phyloP scores from a whole-genome alignment of 2,329 filamentous ascomycete species.

The Fusarium sp. region DNA sequence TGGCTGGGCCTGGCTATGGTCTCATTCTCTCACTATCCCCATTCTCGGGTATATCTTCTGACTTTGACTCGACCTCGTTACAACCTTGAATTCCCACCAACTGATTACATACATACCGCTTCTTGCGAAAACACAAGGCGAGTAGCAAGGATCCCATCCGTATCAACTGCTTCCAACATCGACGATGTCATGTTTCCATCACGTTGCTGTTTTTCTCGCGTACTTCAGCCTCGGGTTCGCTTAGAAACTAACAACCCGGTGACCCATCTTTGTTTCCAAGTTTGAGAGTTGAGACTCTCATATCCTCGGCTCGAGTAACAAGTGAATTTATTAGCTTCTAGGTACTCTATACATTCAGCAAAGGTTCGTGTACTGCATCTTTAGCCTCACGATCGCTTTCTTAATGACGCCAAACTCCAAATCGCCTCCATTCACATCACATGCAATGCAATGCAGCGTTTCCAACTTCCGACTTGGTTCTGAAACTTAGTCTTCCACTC shows the following conservation, averaged over 20 bases:
- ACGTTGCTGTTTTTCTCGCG: not conserved
- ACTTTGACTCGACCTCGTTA: not conserved
- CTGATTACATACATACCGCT: not conserved
- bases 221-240: not conserved
- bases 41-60: not conserved
- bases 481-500: slow-evolving; percentile 34
- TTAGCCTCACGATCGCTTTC: not conserved
- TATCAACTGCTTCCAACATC: not conserved
- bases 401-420: slow-evolving; percentile 32
- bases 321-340: not conserved
- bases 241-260: slow-evolving; percentile 9
- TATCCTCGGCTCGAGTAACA: not conserved
- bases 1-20: not conserved
- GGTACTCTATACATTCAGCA: not conserved
- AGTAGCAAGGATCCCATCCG: slow-evolving; percentile 16
- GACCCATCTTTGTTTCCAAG: slow-evolving; percentile 17
- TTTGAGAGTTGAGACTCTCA: not conserved
- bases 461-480: slow-evolving; percentile 40
- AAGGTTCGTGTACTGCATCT: not conserved
- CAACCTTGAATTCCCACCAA: not conserved
- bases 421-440: slow-evolving; percentile 2
- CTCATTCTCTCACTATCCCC: slow-evolving; percentile 7
- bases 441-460: slow-evolving; percentile 3
- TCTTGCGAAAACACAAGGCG: not conserved
- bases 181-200: slow-evolving; percentile 33